Evolutionary conservation across 164 flowering plant genomes (phyloP).

Genomic region (Aristolochia fimbriata): DNA sequence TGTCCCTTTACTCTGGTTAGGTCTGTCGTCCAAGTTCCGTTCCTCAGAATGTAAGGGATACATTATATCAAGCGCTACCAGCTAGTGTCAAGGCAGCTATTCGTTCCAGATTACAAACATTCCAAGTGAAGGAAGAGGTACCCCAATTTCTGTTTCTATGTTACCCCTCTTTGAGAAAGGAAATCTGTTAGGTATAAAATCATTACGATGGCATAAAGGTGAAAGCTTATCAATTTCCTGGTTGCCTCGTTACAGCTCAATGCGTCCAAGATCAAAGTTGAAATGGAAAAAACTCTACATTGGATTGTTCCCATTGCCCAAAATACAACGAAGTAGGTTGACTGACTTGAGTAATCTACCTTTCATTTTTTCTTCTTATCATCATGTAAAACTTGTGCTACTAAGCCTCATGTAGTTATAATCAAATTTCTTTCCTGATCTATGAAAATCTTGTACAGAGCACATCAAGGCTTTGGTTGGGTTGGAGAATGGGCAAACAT

Average conservation of each 20-base stretch:
- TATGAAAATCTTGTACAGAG: slow-evolving; percentile 36
- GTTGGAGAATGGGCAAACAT: slow-evolving; percentile 99
- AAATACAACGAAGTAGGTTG: slow-evolving; percentile 81
- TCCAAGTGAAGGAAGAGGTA: slow-evolving; percentile 45
- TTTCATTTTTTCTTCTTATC: not conserved
- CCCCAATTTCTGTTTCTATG: not conserved
- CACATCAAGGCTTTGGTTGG: slow-evolving; percentile 99
- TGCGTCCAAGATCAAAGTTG: slow-evolving; percentile 71
- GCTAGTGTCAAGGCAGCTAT: slow-evolving; percentile 39
- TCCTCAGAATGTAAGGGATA: slow-evolving; percentile 51
- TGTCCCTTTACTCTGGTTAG: slow-evolving; percentile 11
- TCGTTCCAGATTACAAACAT: slow-evolving; percentile 37
- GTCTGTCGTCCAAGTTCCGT: slow-evolving; percentile 47
- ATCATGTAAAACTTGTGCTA: not conserved
- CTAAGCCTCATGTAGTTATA: not conserved
- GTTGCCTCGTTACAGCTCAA: slow-evolving; percentile 46
- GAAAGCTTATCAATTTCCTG: too few species aligned
- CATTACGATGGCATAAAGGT: not conserved
- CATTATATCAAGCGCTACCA: slow-evolving; percentile 51
- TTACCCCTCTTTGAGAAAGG: not conserved
- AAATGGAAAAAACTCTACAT: slow-evolving; percentile 95
- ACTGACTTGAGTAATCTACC: not conserved
- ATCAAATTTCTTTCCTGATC: not conserved
- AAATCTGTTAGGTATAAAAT: not conserved
- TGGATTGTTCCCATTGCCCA: slow-evolving; percentile 97